Evolutionary conservation across 31 red algal genomes (phyloP), one percentile per base, ranked within the genome.

Genomic region (Asparagopsis taxiformis): DNA sequence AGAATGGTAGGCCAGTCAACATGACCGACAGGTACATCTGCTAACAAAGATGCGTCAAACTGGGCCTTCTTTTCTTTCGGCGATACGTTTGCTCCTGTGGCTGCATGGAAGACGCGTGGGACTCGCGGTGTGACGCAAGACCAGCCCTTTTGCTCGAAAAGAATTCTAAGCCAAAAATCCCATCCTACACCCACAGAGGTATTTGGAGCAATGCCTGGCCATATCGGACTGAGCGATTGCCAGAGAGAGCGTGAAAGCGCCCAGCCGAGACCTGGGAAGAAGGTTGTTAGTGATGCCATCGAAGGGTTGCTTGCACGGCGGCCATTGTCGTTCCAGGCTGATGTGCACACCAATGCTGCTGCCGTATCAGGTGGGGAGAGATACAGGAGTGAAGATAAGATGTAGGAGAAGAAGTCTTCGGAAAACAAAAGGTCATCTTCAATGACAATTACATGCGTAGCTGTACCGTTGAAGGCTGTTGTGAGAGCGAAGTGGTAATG

Each of bases 201-300:
- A 24, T 51, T 21, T 7, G 7, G 22, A 4, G 35, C 41, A 7
- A 55, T 30, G 31, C 62, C 55, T 3, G 80, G 80, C 80, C 80
- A 85, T 17, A 65, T 54, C 1, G 68, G 22, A 17, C 46, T 6
- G 7, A 85, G 58, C 0, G 13, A 24, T 16, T 65, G 46, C 80
- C 80, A 85, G n/a, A 74, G 23, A 46, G 46, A 37, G 29, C 80
- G 56, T 4, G 56, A 52, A 17, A 85, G 49, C 10, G 25, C 58
- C 80, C 80, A 85, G 21, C 80, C 80, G 16, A 85, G 49, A 21
- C 80, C 80, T 5, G 80, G 80, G 31, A 85, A 85, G 59, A 74
- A 85, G 16, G 67, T 54, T 17, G 80, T 85, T 21, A 85, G 49
- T 21, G 46, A 36, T 15, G 80, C 68, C 11, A n/a, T 23, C 10